Evolutionary conservation across 192 early-diverging fungal species (phyloP).

Genomic region (Linnemannia hyalina): DNA sequence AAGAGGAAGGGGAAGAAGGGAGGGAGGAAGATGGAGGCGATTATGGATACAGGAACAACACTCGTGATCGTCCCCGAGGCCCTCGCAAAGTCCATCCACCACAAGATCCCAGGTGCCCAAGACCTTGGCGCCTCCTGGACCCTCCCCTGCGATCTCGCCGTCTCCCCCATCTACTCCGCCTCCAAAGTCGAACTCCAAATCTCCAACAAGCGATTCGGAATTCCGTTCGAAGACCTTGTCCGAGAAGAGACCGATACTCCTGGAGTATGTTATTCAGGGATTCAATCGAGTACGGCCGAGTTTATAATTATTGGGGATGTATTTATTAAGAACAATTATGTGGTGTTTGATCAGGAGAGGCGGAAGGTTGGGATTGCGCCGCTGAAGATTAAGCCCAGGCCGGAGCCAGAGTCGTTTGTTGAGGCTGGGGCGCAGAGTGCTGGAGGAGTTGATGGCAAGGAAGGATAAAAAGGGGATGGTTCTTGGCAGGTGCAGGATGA

Average conservation of each 20-base stretch:
- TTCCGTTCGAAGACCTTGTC: slow-evolving; percentile 43
- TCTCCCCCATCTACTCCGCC: background rate
- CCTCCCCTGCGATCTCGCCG: slow-evolving; percentile 25
- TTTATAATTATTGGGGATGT: slow-evolving; percentile 75
- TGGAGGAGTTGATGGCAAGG: background rate
- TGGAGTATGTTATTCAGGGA: slow-evolving; percentile 36
- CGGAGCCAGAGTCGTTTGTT: background rate
- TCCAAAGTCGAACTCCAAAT: slow-evolving; percentile 22
- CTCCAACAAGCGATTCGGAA: slow-evolving; percentile 24
- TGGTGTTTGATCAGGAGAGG: slow-evolving; percentile 71
- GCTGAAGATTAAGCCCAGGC: slow-evolving; percentile 11
- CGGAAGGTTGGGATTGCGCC: slow-evolving; percentile 72
- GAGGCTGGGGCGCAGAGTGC: background rate
- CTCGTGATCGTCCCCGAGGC: slow-evolving; percentile 45
- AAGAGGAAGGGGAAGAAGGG: background rate
- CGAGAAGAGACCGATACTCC: slow-evolving; percentile 8
- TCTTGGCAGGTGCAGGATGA: background rate
- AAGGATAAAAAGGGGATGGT: background rate
- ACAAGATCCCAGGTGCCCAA: slow-evolving; percentile 6
- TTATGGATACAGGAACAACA: slow-evolving; percentile 63
- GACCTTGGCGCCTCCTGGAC: slow-evolving; percentile 13
- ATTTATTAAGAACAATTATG: slow-evolving; percentile 77
- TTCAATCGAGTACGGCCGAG: slow-evolving; percentile 25
- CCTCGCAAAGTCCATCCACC: slow-evolving; percentile 14
- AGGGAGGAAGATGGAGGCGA: slow-evolving; percentile 21